phyloP scores from a whole-genome alignment of 176 grass and related monocot genomes.

The Rhynchospora tenuis region DNA sequence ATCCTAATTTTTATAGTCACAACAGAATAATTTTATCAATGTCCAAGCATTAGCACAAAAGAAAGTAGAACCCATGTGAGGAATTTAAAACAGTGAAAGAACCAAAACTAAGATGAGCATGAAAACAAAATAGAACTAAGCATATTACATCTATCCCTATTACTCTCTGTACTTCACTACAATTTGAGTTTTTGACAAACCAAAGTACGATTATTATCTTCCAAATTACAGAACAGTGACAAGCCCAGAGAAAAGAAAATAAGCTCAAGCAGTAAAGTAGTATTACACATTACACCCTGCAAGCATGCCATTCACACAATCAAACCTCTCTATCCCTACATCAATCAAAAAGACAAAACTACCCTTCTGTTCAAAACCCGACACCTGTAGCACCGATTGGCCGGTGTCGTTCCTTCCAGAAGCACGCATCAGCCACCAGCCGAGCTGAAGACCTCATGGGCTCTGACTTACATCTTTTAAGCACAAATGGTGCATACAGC shows the following conservation, averaged over 20 bases:
- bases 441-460: constrained; percentile 64
- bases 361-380: constrained; percentile 51
- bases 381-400: constrained; percentile 66
- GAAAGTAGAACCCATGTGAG: neutral
- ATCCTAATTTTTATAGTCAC: neutral
- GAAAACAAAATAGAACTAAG: constrained; percentile 10
- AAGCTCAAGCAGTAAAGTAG: constrained; percentile 29
- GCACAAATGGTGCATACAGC: constrained; percentile 60
- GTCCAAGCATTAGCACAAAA: neutral
- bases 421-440: constrained; percentile 69
- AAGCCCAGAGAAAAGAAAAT: constrained; percentile 21
- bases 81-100: neutral
- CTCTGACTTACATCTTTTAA: constrained; percentile 93
- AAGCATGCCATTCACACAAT: constrained; percentile 31
- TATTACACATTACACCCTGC: constrained; percentile 36
- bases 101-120: neutral
- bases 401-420: constrained; percentile 92
- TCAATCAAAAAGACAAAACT: constrained; percentile 12
- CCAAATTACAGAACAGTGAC: constrained; percentile 51
- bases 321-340: constrained; percentile 21
- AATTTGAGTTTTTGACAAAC: constrained; percentile 30
- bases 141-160: constrained; percentile 18
- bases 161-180: constrained; percentile 38
- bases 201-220: constrained; percentile 41
- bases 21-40: neutral